Conservation (phyloP, 2,329 filamentous ascomycete species). For the Ophiocordyceps sinensis region DNA sequence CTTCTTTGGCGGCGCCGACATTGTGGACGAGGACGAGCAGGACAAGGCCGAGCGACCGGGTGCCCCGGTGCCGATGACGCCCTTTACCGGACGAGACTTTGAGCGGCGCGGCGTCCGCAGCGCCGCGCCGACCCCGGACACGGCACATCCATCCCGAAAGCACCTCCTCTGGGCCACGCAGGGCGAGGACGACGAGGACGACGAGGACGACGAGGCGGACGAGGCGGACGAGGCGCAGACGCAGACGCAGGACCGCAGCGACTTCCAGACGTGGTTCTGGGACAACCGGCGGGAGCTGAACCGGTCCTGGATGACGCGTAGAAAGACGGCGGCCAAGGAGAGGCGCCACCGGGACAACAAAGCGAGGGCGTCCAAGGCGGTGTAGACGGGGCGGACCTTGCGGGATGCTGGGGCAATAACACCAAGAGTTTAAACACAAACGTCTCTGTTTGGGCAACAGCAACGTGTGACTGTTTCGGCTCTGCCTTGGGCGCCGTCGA, state of each 20-base stretch:
- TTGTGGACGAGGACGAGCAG: slow-evolving; percentile 29
- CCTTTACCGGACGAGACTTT: slow-evolving; percentile 67
- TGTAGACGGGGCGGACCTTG: slow-evolving; percentile 6
- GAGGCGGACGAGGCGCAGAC: slow-evolving; percentile 12
- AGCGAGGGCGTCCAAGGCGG: slow-evolving; percentile 29
- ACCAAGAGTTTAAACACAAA: too few relatives aligned
- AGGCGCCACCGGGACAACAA: slow-evolving; percentile 53
- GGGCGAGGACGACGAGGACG: slow-evolving; percentile 26
- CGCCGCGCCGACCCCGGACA: slow-evolving; percentile 89
- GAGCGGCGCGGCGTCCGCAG: slow-evolving; percentile 64
- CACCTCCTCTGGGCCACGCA: slow-evolving; percentile 42
- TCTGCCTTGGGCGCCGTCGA: too few relatives aligned
- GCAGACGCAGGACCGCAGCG: slow-evolving; percentile 20
- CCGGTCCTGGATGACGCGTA: slow-evolving; percentile 49
- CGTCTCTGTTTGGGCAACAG: too few relatives aligned
- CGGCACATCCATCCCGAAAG: slow-evolving; percentile 56
- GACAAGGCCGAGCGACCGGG: slow-evolving; percentile 21
- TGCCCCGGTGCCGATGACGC: slow-evolving; percentile 54
- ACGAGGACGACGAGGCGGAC: slow-evolving; percentile 13
- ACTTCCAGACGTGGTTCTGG: slow-evolving; percentile 57
- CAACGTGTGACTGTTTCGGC: too few relatives aligned
- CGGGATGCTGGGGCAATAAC: too few relatives aligned
- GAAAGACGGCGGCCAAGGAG: slow-evolving; percentile 49
- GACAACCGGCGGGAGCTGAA: slow-evolving; percentile 51
- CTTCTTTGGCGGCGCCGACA: slow-evolving; percentile 53